Base-by-base conservation (phyloP, 768 basidiomycete species). In the Pisolithus sp. region DNA sequence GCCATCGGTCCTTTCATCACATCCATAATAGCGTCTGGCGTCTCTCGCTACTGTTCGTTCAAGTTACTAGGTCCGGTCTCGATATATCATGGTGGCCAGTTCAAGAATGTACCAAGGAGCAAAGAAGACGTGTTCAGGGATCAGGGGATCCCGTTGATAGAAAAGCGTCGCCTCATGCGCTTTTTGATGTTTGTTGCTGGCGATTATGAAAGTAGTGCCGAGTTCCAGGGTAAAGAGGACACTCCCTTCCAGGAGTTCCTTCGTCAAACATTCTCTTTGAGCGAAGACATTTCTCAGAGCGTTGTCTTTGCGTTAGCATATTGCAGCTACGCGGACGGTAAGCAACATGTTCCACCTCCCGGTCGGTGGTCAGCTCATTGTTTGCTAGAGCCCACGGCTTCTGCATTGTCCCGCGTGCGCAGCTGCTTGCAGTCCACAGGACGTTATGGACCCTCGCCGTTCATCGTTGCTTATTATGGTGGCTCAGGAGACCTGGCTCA, bases 41-140 rank as follows among this genome's bases (percentile, higher is more conserved):
- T 97, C 13, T 78, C 92, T 7, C 83, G 85, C 52, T 97, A 98
- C 62, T 90, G 92, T n/a, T 85, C 84, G 2, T 98, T 93, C 64
- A 83, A 87, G 43, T 75, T 96, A 4, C 72, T 98, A 18, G 89
- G 86, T 54, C 79, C 77, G 21, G 75, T 88, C 17, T 80, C 75
- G 37, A 70, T 91, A 41, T 84, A 82, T 59, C 71, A 80, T 46
- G 71, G 76, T 2, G 65, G 64, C 48, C 57, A 63, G 20, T 62
- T 81, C 49, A 79, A 79, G 59, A 76, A 68, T 46, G 94, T 97
- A 0, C 95, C 95, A 1, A 84, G 85, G 30, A 89, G 82, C 70
- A 97, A 96, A 66, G 93, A 93, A 66, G 88, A 90, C 53, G 79
- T 98, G 3, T 97, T 98, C 78, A 93, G 88, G 72, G 85, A 81